Percentiles rank a stretch among this genome's conserved stretches.
phyloP scores from a whole-genome alignment of 495 filamentous ascomycete species.

The Cercophora scortea region DNA sequence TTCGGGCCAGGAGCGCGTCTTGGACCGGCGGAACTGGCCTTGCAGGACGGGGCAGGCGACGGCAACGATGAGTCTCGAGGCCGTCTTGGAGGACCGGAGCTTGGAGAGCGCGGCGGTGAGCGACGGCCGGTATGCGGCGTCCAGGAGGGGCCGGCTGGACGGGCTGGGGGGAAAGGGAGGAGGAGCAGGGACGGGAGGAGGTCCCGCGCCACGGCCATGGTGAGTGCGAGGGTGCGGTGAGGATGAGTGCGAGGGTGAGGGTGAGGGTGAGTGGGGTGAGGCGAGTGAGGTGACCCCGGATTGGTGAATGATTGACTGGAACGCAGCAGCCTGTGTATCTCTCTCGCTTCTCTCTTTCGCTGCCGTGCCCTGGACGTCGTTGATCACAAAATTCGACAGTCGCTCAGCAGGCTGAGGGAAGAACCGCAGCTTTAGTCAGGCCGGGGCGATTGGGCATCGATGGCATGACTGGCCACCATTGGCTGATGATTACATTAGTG shows the following conservation, averaged over 20 bases:
- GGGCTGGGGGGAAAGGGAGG: constrained; percentile 48
- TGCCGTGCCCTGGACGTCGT: too few relatives aligned
- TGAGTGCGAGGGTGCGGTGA: background rate
- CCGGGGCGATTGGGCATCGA: too few relatives aligned
- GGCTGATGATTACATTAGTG: too few relatives aligned
- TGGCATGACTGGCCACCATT: too few relatives aligned
- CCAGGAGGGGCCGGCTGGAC: constrained; percentile 34
- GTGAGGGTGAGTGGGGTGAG: background rate
- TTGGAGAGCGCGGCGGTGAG: constrained; percentile 39
- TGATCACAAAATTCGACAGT: too few relatives aligned
- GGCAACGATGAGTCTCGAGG: constrained; percentile 43
- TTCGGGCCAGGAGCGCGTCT: constrained; percentile 46
- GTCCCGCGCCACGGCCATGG: constrained; percentile 6
- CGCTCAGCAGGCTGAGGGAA: too few relatives aligned
- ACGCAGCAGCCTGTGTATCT: too few relatives aligned
- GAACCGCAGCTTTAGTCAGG: too few relatives aligned
- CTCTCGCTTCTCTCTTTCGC: too few relatives aligned
- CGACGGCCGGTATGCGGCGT: constrained; percentile 50
- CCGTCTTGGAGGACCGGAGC: constrained; percentile 29
- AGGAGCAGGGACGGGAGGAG: constrained; percentile 45
- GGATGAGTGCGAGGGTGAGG: too few relatives aligned
- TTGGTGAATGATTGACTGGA: too few relatives aligned
- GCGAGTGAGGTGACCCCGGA: too few relatives aligned
- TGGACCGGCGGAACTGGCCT: constrained; percentile 35
- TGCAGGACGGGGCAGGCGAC: constrained; percentile 46